A percentile compares a stretch with the other conserved stretches of the same genome.
Conservation (phyloP, 768 basidiomycete genomes). For the Lentinus brumalis region DNA sequence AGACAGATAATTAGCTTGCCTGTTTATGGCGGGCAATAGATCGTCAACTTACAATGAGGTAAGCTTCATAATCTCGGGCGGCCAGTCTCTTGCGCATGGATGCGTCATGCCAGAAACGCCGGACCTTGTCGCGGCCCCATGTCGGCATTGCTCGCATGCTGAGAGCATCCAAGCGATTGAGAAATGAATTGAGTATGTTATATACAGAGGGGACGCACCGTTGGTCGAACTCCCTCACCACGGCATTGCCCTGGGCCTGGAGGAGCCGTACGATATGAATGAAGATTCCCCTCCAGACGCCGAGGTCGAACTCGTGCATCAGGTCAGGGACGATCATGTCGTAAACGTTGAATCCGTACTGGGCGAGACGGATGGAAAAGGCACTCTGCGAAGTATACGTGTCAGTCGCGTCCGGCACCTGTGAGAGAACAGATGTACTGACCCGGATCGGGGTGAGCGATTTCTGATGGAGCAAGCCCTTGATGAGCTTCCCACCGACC, state of each 20-base stretch:
- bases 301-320: slow-evolving; percentile 38
- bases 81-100: slow-evolving; percentile 31
- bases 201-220: too few relatives aligned
- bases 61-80: slow-evolving; percentile 31
- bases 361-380: slow-evolving; percentile 28
- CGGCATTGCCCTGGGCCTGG: not conserved
- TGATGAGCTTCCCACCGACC: slow-evolving; percentile 10
- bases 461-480: slow-evolving; percentile 12
- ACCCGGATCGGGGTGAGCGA: slow-evolving; percentile 25
- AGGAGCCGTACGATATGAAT: slow-evolving; percentile 30
- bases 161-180: not conserved
- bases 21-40: not conserved
- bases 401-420: too few relatives aligned
- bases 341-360: slow-evolving; percentile 30
- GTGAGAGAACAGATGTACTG: too few relatives aligned
- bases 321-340: slow-evolving; percentile 32
- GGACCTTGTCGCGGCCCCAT: slow-evolving; percentile 27
- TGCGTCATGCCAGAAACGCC: slow-evolving; percentile 23
- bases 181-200: too few relatives aligned
- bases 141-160: slow-evolving; percentile 24
- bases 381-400: slow-evolving; percentile 33
- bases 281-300: slow-evolving; percentile 34
- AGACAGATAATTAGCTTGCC: not conserved
- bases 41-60: slow-evolving; percentile 22
- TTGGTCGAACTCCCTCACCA: slow-evolving; percentile 10